phyloP scores from a whole-genome alignment of 2,329 filamentous ascomycete species.

The Beauveria scarabaeidicola region DNA sequence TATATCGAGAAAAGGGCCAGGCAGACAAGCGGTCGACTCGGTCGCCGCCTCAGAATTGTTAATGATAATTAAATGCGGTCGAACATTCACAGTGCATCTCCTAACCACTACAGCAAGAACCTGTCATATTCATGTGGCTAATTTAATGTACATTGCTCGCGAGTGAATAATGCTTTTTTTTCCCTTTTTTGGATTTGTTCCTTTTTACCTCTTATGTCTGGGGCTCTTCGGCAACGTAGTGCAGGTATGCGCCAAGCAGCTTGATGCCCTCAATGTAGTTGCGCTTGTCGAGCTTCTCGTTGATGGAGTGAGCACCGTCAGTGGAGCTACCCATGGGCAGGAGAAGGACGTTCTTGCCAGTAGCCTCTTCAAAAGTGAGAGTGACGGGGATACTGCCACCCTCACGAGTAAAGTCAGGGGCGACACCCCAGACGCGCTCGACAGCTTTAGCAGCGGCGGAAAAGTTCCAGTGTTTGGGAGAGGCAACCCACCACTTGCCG shows the following conservation, averaged over 20 bases:
- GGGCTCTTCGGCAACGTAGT: slow-evolving; percentile 90
- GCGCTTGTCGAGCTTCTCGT: slow-evolving; percentile 92
- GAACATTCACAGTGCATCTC: background rate
- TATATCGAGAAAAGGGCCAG: background rate
- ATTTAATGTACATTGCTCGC: slow-evolving; percentile 9
- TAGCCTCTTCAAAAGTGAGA: slow-evolving; percentile 93
- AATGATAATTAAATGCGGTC: background rate
- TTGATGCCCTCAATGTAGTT: slow-evolving; percentile 99
- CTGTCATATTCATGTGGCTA: slow-evolving; percentile 2
- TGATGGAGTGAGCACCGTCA: slow-evolving; percentile 93
- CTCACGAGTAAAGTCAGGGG: slow-evolving; percentile 92
- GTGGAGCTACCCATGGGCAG: slow-evolving; percentile 97
- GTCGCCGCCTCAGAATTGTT: background rate
- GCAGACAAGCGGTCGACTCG: background rate
- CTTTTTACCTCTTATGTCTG: slow-evolving; percentile 25
- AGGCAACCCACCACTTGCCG: slow-evolving; percentile 98
- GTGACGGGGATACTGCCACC: slow-evolving; percentile 97
- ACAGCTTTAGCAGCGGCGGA: slow-evolving; percentile 90
- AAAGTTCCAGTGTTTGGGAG: slow-evolving; percentile 99
- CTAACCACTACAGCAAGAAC: background rate
- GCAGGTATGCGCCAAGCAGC: slow-evolving; percentile 86
- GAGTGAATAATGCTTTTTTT: background rate
- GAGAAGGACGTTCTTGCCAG: slow-evolving; percentile 92
- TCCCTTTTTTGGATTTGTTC: background rate
- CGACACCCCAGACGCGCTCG: slow-evolving; percentile 84